These are phyloP conservation scores for Novymonas esmeraldas DNA, from an alignment of 208 protist genomes.

Conservation along the genomic window DNA sequence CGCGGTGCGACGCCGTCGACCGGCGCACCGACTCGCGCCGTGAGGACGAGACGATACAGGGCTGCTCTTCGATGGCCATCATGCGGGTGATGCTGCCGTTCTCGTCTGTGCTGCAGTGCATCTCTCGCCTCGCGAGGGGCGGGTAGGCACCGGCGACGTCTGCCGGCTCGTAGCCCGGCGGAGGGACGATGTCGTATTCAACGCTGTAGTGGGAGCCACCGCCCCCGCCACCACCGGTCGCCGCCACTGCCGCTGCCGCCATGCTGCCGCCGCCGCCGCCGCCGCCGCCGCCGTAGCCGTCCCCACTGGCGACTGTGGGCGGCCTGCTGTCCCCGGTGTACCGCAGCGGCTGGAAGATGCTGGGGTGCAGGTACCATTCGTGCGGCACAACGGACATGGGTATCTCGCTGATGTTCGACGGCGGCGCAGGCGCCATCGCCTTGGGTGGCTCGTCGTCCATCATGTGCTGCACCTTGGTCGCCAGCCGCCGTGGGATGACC, in stretches of 20 bases:
- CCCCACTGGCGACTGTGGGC: conserved; percentile 1
- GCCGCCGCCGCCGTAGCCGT: background rate
- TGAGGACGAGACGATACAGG: conserved; percentile 4
- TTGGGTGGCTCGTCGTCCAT: conserved; percentile 76
- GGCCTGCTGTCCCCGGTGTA: conserved; percentile 27
- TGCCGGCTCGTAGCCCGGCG: conserved; percentile 14
- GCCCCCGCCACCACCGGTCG: background rate
- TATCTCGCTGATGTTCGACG: conserved; percentile 46
- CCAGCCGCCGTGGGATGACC: conserved; percentile 71
- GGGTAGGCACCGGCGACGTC: conserved; percentile 4
- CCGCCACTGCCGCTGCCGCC: background rate
- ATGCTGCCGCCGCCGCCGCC: background rate
- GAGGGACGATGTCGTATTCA: conserved; percentile 16
- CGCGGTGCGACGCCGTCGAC: conserved; percentile 5
- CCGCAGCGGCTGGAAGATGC: conserved; percentile 58
- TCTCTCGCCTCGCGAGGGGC: conserved; percentile 14
- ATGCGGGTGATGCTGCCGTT: conserved; percentile 31
- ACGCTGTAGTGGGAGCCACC: conserved; percentile 13
- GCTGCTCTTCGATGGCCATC: conserved; percentile 27
- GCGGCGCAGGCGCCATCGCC: conserved; percentile 25
- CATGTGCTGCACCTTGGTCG: conserved; percentile 77
- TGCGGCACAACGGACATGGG: conserved; percentile 77
- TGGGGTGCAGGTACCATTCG: conserved; percentile 75
- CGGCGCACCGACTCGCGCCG: conserved; percentile 8
- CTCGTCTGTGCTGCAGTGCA: conserved; percentile 10